Evolutionary conservation across 2,329 filamentous ascomycete genomes (phyloP), one percentile per base, ranked within the genome.

Genomic region (Aspergillus terreus): DNA sequence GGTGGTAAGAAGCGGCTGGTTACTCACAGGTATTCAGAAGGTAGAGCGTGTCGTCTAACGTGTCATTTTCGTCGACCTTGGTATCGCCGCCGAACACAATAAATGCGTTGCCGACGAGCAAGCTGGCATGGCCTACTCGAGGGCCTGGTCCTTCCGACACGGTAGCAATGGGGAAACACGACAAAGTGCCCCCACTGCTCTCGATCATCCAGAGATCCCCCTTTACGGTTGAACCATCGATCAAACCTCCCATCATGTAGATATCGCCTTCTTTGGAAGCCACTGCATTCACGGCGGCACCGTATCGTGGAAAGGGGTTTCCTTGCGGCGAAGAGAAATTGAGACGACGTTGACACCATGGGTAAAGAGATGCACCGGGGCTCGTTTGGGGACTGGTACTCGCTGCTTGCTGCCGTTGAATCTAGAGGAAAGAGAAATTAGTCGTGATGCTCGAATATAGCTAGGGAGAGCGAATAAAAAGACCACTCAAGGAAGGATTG

Each of bases 41-140:
- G 72, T 99, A 99, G 11, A 99, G 77, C 0, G 94, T 97, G 73
- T 99, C 92, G 64, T 99, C 94, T 52, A 99, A 77, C 45, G 89
- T 80, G 71, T 99, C 94, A 30, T 84, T 83, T 65, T 97, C 94
- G 50, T 96, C 91, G 68, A 96, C 87, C 73, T 99, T 99, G 47
- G 94, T 99, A 71, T 99, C 95, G 67, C 94, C 94, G 46, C 94
- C 95, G 67, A 97, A 99, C 11, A 99, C 94, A 61, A 99, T 99
- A 70, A 97, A 99, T 0, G 94, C 94, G 72, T 99, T 99, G 52
- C 95, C 95, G 49, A 99, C 94, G 14, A 99, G 80, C 64, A 99
- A 78, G 77, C 92, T 95, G 17, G 92, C 82, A 74, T 99, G 94
- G 3, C 94, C 94, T 47, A 99, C 94, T 75, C 94, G 84, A 1